These are phyloP conservation scores for Ceratobasidium sp. DNA, from an alignment of 1,284 basidiomycete genomes.

Conservation along the genomic window DNA sequence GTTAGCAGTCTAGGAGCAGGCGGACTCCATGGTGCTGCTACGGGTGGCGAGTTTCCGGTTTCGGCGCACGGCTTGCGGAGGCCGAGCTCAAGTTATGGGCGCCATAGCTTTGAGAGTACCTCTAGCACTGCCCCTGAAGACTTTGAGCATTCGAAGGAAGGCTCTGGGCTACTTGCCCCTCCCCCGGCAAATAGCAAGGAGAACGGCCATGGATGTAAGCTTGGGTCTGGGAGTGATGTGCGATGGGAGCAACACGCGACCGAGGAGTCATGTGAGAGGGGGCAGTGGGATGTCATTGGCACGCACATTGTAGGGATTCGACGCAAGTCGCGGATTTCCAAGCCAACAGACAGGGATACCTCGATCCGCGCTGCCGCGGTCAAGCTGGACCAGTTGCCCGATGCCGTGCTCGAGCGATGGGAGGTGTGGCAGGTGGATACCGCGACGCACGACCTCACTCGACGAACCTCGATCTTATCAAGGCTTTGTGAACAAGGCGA, in stretches of 20 bases:
- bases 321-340: slow-evolving; percentile 46
- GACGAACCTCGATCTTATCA: slow-evolving; percentile 17
- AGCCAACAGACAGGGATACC: slow-evolving; percentile 34
- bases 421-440: slow-evolving; percentile 79
- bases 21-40: slow-evolving; percentile 5
- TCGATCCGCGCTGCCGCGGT: slow-evolving; percentile 8
- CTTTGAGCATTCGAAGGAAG: slow-evolving; percentile 16
- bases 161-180: slow-evolving; percentile 25
- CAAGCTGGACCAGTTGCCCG: slow-evolving; percentile 59
- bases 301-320: slow-evolving; percentile 66
- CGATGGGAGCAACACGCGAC: slow-evolving; percentile 58
- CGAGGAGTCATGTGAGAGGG: slow-evolving; percentile 70
- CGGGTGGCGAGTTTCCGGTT: slow-evolving; percentile 66
- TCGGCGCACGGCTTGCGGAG: slow-evolving; percentile 76
- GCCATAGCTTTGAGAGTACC: slow-evolving; percentile 44
- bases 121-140: slow-evolving; percentile 27
- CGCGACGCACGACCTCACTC: slow-evolving; percentile 46
- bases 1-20: slow-evolving; percentile 26
- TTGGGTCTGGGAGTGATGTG: slow-evolving; percentile 39
- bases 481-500: slow-evolving; percentile 19
- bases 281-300: slow-evolving; percentile 68
- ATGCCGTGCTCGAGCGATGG: slow-evolving; percentile 74
- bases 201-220: slow-evolving; percentile 18
- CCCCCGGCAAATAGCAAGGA: slow-evolving; percentile 19
- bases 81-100: slow-evolving; percentile 71